Percentiles rank a stretch among this genome's conserved stretches.
Evolutionary conservation across 345 rosid species (phyloP).

Genomic region (Salix purpurea): DNA sequence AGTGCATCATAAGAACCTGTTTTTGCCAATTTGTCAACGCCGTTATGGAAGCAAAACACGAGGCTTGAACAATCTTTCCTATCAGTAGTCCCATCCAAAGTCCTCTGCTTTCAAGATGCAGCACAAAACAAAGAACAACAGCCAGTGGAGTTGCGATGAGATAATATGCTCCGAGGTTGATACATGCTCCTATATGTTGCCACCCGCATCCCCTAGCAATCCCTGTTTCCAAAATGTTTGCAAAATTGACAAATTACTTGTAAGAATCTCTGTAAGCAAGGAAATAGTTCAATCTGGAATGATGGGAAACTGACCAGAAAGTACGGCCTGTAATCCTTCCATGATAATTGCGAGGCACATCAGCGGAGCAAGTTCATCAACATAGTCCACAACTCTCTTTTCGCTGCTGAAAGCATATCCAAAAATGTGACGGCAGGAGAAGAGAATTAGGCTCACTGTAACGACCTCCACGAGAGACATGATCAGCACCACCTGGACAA

Average conservation of each 20-base stretch:
- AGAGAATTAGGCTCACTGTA: constrained; percentile 10
- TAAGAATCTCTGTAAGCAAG: not conserved
- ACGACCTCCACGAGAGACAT: constrained; percentile 2
- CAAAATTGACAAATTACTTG: not conserved
- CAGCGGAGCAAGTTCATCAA: constrained; percentile 19
- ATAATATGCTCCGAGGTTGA: constrained; percentile 12
- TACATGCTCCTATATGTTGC: constrained; percentile 16
- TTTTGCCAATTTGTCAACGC: constrained; percentile 16
- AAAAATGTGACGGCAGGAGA: constrained; percentile 12
- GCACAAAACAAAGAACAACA: constrained; percentile 7
- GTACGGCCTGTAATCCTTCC: constrained; percentile 19
- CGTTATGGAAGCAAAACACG: not conserved
- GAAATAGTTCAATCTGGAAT: not conserved
- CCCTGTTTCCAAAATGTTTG: not conserved
- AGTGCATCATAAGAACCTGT: constrained; percentile 7
- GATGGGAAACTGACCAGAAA: constrained; percentile 17
- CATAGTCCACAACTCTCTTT: constrained; percentile 19
- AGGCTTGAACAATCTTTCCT: constrained; percentile 6
- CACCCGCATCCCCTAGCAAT: constrained; percentile 25
- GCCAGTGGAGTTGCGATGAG: constrained; percentile 14
- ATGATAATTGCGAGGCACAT: constrained; percentile 14
- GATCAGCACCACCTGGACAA: not conserved
- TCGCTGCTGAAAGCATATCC: constrained; percentile 20
- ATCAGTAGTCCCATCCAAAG: constrained; percentile 19
- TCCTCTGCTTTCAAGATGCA: constrained; percentile 5